Base-by-base conservation (phyloP, 805 yeast species). In the Ogataea pilisensis region DNA sequence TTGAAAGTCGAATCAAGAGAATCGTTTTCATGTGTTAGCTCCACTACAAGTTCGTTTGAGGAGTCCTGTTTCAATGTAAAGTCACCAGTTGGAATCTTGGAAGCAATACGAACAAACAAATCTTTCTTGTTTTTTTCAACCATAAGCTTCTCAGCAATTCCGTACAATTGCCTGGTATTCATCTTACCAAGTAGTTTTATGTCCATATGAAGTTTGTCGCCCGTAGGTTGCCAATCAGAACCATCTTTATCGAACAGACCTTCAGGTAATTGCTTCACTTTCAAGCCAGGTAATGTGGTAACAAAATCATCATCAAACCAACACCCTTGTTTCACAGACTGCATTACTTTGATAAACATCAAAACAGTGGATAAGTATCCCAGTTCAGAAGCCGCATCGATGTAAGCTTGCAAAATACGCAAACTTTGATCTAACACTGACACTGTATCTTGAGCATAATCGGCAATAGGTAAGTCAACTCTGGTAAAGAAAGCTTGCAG, bases 391-490 rank as follows among this genome's bases (percentile, higher is more conserved):
- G 93, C 80, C 17, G 86, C 87, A 63, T 93, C 99, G 44, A 91
- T 82, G 50, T 76, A 83, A 0, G 98, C 97, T 58, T 93, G 99
- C 39, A 90, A 65, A 47, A 93, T 83, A 75, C 99, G 95, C 55
- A 93, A 69, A 7, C 95, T 80, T 65, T 93, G 99, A 57, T 95
- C 99, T 42, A 93, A 67, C 8, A 93, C 95, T 0, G 97, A 82
- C 12, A 89, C 78, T 0, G 96, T 89, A 62, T 93, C 99, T 58
- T 91, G 98, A 8, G 84, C 72, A 58, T 93, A 93, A 69, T 93
- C 99, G 0, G 95, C 95, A 55, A 93, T 86, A 2, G 98, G 99
- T 35, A 93, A 68, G 44, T 86, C 93, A 5, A 78, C 68, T 35
- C 89, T 65, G 28, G 76, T 66, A 74, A 85, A 76, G 51, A 72